Evolutionary conservation across 352 stramenopile species (phyloP).

Genomic region (Globisporangium paroecandrum): DNA sequence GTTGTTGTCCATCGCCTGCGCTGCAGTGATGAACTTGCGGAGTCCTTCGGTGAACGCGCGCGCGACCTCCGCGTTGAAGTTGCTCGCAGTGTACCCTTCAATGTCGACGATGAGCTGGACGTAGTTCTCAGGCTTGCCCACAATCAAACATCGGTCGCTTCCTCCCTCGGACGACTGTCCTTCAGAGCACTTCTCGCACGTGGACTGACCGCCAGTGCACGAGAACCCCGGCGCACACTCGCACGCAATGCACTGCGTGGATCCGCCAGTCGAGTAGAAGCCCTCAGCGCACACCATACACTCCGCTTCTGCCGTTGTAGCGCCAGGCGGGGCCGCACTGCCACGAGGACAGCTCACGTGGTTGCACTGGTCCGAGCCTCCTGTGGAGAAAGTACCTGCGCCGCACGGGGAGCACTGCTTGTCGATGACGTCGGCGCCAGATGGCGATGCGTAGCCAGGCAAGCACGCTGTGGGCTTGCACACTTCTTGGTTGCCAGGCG

Average conservation of each 20-base stretch:
- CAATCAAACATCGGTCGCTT: constrained; percentile 30
- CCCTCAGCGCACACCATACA: constrained; percentile 41
- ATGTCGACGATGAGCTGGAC: constrained; percentile 36
- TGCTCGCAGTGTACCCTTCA: constrained; percentile 42
- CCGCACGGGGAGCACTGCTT: constrained; percentile 37
- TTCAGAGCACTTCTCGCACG: constrained; percentile 27
- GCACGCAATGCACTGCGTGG: constrained; percentile 44
- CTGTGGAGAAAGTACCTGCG: constrained; percentile 32
- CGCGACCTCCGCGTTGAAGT: constrained; percentile 37
- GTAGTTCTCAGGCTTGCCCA: constrained; percentile 26
- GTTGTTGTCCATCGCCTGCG: constrained; percentile 11
- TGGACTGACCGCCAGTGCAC: constrained; percentile 28
- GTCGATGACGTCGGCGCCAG: constrained; percentile 32
- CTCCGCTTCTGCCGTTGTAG: constrained; percentile 22
- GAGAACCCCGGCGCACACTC: constrained; percentile 28
- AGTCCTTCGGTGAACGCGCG: constrained; percentile 31
- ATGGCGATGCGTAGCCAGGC: constrained; percentile 35
- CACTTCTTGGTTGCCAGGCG: constrained; percentile 21
- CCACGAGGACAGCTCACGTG: constrained; percentile 32
- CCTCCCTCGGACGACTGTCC: constrained; percentile 24
- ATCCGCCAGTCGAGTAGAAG: constrained; percentile 45
- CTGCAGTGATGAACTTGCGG: constrained; percentile 29
- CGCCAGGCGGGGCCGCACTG: constrained; percentile 29
- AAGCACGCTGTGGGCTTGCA: constrained; percentile 31
- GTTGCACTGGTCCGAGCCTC: constrained; percentile 35